These are phyloP conservation scores for Xylaria sp. DNA, from an alignment of 2,329 filamentous ascomycete genomes.

Conservation along the genomic window DNA sequence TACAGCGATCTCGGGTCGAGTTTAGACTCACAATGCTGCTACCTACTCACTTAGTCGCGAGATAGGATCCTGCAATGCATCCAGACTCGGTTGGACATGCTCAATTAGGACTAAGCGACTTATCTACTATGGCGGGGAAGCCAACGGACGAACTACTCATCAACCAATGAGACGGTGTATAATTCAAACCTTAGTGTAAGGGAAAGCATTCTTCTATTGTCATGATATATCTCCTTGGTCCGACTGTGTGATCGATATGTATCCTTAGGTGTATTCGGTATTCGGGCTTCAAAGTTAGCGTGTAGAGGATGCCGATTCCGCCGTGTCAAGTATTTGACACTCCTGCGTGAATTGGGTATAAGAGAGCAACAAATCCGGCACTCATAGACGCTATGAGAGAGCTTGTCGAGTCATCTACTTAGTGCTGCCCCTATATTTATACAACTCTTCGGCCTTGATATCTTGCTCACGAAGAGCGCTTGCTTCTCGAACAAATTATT, in stretches of 20 bases:
- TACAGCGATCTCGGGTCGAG: conserved; percentile 30
- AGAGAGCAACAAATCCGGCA: conserved; percentile 11
- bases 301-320: conserved; percentile 10
- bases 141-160: conserved; percentile 16
- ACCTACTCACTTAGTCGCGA: background rate
- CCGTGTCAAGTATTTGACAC: background rate
- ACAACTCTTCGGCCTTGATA: background rate
- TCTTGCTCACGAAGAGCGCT: background rate
- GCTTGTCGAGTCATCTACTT: background rate
- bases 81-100: conserved; percentile 43
- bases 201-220: background rate
- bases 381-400: conserved; percentile 3
- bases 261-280: conserved; percentile 7
- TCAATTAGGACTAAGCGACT: conserved; percentile 26
- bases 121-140: conserved; percentile 14
- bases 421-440: background rate
- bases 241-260: conserved; percentile 1
- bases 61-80: background rate
- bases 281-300: conserved; percentile 14
- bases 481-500: background rate
- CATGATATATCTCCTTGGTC: background rate
- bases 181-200: conserved; percentile 14
- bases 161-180: conserved; percentile 16
- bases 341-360: background rate
- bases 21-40: conserved; percentile 13